phyloP scores from a whole-genome alignment of 169 alveolate species.

The Plasmodium inui region DNA sequence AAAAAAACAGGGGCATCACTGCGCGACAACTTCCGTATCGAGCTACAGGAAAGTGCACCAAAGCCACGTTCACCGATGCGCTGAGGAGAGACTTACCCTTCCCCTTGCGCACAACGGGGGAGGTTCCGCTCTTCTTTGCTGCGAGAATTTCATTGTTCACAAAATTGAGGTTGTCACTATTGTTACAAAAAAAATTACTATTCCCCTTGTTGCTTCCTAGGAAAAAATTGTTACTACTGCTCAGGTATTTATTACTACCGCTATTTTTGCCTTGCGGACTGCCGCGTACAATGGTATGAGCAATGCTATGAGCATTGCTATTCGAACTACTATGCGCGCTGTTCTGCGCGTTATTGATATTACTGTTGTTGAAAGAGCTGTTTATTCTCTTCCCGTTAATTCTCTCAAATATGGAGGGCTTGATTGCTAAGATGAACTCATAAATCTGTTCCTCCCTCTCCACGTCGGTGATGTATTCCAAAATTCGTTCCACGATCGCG shows the following conservation, averaged over 20 bases:
- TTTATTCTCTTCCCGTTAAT: conserved; percentile 30
- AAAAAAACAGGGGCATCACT: background rate
- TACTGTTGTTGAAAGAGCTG: background rate
- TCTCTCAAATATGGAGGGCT: conserved; percentile 56
- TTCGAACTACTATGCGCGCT: background rate
- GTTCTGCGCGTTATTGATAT: background rate
- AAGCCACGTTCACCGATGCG: background rate
- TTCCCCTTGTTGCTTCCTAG: background rate
- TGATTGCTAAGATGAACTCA: conserved; percentile 39
- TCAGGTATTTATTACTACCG: conserved; percentile 11
- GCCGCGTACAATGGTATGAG: background rate
- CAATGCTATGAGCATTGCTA: background rate
- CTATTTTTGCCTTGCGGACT: background rate
- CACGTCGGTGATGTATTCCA: conserved; percentile 56
- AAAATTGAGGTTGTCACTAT: background rate
- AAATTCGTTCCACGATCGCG: conserved; percentile 65
- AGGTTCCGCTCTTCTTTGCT: background rate
- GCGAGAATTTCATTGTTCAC: conserved; percentile 14
- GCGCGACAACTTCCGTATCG: background rate
- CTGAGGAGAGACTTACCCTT: conserved; percentile 26
- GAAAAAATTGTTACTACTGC: background rate
- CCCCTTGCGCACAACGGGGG: conserved; percentile 26
- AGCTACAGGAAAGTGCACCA: background rate
- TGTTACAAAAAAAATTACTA: conserved; percentile 4
- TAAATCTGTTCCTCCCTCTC: conserved; percentile 75